phyloP scores from a whole-genome alignment of 2,329 filamentous ascomycete genomes.

The Penicillium sp. region DNA sequence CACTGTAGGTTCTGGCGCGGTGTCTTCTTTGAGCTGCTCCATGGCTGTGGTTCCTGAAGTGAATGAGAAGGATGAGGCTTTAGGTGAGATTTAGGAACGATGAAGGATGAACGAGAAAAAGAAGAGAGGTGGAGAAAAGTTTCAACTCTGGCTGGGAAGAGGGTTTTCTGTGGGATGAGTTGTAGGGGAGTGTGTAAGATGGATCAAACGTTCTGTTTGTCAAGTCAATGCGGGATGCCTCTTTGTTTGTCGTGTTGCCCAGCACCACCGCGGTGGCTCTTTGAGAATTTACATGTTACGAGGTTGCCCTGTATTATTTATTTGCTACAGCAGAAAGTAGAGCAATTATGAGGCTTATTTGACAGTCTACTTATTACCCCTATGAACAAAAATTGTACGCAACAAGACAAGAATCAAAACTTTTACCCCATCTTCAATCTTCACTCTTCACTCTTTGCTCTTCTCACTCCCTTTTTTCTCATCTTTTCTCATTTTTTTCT shows the following conservation, averaged over 20 bases:
- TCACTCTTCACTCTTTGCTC: neutral
- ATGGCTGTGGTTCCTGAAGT: neutral
- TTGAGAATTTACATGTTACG: neutral
- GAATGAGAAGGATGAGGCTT: too few relatives aligned
- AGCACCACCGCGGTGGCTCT: neutral
- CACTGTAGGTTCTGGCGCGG: neutral
- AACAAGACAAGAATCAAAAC: neutral
- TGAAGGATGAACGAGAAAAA: neutral
- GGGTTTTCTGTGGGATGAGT: neutral
- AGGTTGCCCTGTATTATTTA: too few relatives aligned
- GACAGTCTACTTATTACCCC: neutral
- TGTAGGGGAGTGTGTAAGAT: too few relatives aligned
- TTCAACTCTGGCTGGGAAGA: neutral
- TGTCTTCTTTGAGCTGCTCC: neutral
- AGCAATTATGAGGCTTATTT: too few relatives aligned
- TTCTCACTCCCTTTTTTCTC: neutral
- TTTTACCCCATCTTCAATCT: constrained; percentile 6
- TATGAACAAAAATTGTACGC: neutral
- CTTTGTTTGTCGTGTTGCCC: neutral
- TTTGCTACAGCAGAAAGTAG: too few relatives aligned
- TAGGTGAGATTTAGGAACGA: too few relatives aligned
- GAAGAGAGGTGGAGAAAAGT: neutral
- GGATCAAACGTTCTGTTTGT: neutral
- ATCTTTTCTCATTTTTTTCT: neutral
- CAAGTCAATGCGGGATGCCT: too few relatives aligned